Evolutionary conservation across 495 filamentous ascomycete genomes (phyloP), one percentile per base, ranked within the genome.

Genomic region (Penicillium argentinense): DNA sequence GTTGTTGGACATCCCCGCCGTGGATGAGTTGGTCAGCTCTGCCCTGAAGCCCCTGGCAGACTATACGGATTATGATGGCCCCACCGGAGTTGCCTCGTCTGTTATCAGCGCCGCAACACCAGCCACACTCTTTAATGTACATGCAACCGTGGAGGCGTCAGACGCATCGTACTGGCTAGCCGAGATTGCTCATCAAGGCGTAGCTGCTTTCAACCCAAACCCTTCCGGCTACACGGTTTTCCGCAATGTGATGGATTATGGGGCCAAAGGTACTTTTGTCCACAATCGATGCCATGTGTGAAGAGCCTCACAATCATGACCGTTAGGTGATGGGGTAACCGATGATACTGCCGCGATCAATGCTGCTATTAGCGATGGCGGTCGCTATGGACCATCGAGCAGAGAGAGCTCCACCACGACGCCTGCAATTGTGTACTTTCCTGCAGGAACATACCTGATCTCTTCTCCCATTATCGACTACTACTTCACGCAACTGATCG

Each of bases 211-310:
- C 63, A 81, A 81, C 54, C 45, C 62, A 6, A 63, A 79, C 14
- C 67, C 71, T 8, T 52, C 54, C 23, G 42, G 38, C 45, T 88
- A 86, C 59, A 78, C 79, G 47, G 77, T 91, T 22, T 93, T 83
- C 66, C 85, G 88, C 43, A 91, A 93, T 57, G 87, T 93, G 27
- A 82, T 71, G 60, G 88, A 90, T 57, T 89, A 79, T 47, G 85
- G 85, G 18, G 81, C 81, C 36, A 70, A 63, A 61, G 73, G 73
- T 82, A 53, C 27, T 63, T 54, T 27, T 8, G 14, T 29, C 6
- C 33, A 12, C 29, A 5, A 11, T 5, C 9, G 3, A 30, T 24
- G 12, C 1, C 17, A 12, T 23, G 30, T 38, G 2, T 6, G 5
- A 3, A 14, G n/a, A n/a, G n/a, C n/a, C n/a, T 9, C 9, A 18